Conservation (phyloP, 129 eudicot species). For the Logfia minima region DNA sequence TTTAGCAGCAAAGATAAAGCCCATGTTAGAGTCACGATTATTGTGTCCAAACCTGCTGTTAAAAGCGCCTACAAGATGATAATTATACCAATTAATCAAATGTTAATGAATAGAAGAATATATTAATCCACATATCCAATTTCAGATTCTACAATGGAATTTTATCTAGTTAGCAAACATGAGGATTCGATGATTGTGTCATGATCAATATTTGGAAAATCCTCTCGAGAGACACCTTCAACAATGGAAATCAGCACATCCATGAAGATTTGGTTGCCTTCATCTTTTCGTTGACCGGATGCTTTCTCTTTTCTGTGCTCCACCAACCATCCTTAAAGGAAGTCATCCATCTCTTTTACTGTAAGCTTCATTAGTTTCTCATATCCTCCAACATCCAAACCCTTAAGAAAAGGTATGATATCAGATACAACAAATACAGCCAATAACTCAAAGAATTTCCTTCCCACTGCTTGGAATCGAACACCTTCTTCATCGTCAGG, state of each 20-base stretch:
- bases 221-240: conserved; percentile 17
- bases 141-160: background rate
- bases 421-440: conserved; percentile 40
- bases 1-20: conserved; percentile 43
- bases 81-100: background rate
- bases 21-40: conserved; percentile 36
- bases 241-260: conserved; percentile 22
- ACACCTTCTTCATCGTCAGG: background rate
- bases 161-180: conserved; percentile 10
- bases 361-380: conserved; percentile 31
- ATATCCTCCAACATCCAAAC: conserved; percentile 34
- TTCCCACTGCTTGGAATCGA: background rate
- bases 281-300: background rate
- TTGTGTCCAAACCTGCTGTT: conserved; percentile 30
- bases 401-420: conserved; percentile 26
- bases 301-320: conserved; percentile 15
- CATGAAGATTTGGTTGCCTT: conserved; percentile 22
- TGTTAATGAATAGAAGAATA: background rate
- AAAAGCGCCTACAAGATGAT: background rate
- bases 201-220: background rate
- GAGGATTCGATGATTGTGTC: conserved; percentile 31
- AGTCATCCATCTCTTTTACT: conserved; percentile 26
- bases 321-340: conserved; percentile 34
- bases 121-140: background rate
- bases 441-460: conserved; percentile 23